phyloP scores from a whole-genome alignment of 1,284 basidiomycete species.

The Leccinum pachyderme region DNA sequence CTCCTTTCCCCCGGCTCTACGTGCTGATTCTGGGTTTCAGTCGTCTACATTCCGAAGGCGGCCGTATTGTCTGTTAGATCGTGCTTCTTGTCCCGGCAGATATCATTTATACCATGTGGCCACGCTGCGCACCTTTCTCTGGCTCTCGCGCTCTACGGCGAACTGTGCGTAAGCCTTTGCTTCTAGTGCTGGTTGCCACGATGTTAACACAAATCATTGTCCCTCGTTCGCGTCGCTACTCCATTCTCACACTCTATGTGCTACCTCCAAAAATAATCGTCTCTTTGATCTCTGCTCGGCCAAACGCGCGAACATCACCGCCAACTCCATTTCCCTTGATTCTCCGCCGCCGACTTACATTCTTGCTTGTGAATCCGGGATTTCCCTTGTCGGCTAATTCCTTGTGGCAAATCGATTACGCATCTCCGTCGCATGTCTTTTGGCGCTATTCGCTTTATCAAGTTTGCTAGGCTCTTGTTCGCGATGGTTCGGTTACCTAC shows the following conservation, averaged over 20 bases:
- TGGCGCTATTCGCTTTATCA: slow-evolving; percentile 18
- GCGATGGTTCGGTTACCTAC: slow-evolving; percentile 66
- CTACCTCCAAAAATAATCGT: slow-evolving; percentile 19
- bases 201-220: slow-evolving; percentile 9
- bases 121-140: slow-evolving; percentile 58
- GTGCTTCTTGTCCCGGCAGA: slow-evolving; percentile 44
- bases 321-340: slow-evolving; percentile 19
- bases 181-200: slow-evolving; percentile 1
- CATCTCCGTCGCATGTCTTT: slow-evolving; percentile 4
- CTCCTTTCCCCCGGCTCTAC: not conserved
- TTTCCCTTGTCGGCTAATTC: slow-evolving; percentile 16
- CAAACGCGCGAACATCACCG: slow-evolving; percentile 24
- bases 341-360: slow-evolving; percentile 13
- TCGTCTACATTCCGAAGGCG: slow-evolving; percentile 63
- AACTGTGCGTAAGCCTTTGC: slow-evolving; percentile 49
- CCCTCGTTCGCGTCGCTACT: slow-evolving; percentile 10
- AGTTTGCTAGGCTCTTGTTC: slow-evolving; percentile 46
- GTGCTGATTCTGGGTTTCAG: slow-evolving; percentile 38
- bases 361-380: slow-evolving; percentile 22
- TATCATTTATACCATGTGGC: slow-evolving; percentile 49
- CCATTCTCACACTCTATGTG: slow-evolving; percentile 12
- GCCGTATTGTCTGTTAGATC: slow-evolving; percentile 62
- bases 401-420: slow-evolving; percentile 9
- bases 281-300: slow-evolving; percentile 8
- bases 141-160: slow-evolving; percentile 59